Evolutionary conservation across 2,329 filamentous ascomycete genomes (phyloP), one percentile per base, ranked within the genome.

Genomic region (Cladosporium sp.): DNA sequence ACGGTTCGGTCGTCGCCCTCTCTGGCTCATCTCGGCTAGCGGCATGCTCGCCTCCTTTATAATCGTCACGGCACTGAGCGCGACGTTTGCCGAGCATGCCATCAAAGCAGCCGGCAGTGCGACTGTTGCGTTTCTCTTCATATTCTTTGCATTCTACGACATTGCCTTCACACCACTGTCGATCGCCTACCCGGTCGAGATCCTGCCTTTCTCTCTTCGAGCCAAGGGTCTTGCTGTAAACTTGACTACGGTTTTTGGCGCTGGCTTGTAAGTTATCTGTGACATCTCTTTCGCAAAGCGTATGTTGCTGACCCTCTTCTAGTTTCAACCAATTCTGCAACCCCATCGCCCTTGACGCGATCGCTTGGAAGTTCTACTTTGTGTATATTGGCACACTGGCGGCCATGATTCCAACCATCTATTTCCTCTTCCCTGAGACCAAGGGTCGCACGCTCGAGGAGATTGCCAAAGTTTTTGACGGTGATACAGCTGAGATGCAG

Each of bases 11-110:
- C 70, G 75, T 3, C 67, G 73, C 5, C 64, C 64, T 32, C 66
- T 77, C 2, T 76, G 73, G 61, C 56, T 76, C 5, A 55, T 66
- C 4, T 71, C 70, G 6, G 69, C 68, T 9, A 58, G 55, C 11
- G 70, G 72, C 8, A 77, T 78, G 74, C 54, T 76, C 4, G 53
- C 67, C 20, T 65, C 66, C 2, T 76, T 73, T 57, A 64, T 71
- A 19, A 56, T 73, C 44, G 68, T 73, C 57, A 74, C 73, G 0
- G 70, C 67, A 20, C 66, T 70, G 44, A 69, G 64, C 9, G 71
- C 61, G 6, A 56, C 65, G 11, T 72, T 68, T 51, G 64, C 63
- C 18, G 57, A 64, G 22, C 60, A 54, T 13, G 57, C 61, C n/a
- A 63, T 59, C 36, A 53, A 61, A 7, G 57, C 56, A 11, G 68